Base-by-base conservation (phyloP, 1,284 basidiomycete genomes). In the Waitea zeae region DNA sequence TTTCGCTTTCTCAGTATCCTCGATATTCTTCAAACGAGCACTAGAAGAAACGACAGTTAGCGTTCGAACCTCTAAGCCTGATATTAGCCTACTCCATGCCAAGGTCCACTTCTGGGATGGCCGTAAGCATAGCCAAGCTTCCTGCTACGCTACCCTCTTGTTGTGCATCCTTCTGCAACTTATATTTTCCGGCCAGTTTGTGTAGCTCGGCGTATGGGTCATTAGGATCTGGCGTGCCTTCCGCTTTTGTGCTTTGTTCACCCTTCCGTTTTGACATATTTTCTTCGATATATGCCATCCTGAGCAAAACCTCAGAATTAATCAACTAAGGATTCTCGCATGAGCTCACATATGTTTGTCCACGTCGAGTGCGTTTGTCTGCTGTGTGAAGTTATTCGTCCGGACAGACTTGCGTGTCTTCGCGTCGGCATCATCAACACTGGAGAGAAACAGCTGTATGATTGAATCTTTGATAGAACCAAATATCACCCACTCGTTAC, bases 211-310 rank as follows among this genome's bases (percentile, higher is more conserved):
- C 87, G 42, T 84, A 69, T 4, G 84, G 79, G 43, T 88, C 79
- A 13, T 55, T 46, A 4, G 68, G 62, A 3, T 57, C 58, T 12
- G 55, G n/a, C n/a, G n/a, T n/a, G n/a, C n/a, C n/a, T n/a, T n/a
- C 19, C 64, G 58, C 31, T 55, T 48, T 18, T 63, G 58, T 12
- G 64, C 47, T 7, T 55, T 60, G 7, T 71, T 27, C 7, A 15
- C 65, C 34, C 66, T 69, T 42, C 72, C 67, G 77, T 32, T 86
- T 70, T 47, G 70, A 76, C 48, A 98, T 66, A 52, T 96, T 95
- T 46, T 82, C 73, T 49, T 97, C 93, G 38, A 97, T 97, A 48
- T 93, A 97, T 2, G 79, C 84, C 84, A 97, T 90, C 92, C 90
- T 95, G 47, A 5, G n/a, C 5, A 31, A 17, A 12, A 17, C 34